Base-by-base conservation (phyloP, 768 basidiomycete genomes). In the Dacryopinax primogenitus region DNA sequence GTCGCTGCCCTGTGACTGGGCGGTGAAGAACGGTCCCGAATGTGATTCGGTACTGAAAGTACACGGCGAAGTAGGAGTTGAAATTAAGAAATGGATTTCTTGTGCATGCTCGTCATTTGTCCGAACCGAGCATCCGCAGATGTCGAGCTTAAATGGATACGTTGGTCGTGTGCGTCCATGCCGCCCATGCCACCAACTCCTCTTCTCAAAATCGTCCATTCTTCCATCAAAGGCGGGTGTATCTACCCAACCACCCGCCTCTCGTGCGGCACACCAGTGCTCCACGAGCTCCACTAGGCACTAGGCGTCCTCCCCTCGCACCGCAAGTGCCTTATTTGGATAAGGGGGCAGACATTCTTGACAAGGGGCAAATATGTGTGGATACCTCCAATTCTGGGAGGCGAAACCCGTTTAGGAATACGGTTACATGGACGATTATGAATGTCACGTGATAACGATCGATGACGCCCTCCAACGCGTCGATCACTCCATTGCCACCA, bases 1-100 rank as follows among this genome's bases (percentile, higher is more conserved):
- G 68, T 69, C 11, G 83, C 84, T 1, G 61, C 67, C 51, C 51
- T 13, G 18, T 9, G 30, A 26, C 51, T 26, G 23, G 12, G 4
- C 3, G 26, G 3, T 58, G 51, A 11, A 58, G 51, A n/a, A 39
- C 11, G 37, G 37, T 11, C 11, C 11, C n/a, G 37, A 39, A 39
- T 11, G 37, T 39, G n/a, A n/a, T n/a, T n/a, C n/a, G n/a, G n/a
- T n/a, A n/a, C n/a, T n/a, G n/a, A n/a, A n/a, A n/a, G n/a, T n/a
- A n/a, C n/a, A n/a, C n/a, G n/a, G n/a, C n/a, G n/a, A n/a, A n/a
- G n/a, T n/a, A n/a, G n/a, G n/a, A n/a, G n/a, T 44, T 44, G 23
- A 6, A 6, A 4, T 44, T 23, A 44, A 44, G n/a, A n/a, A n/a
- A n/a, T n/a, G n/a, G n/a, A n/a, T n/a, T n/a, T n/a, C n/a, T n/a